Percentiles rank a stretch among this genome's conserved stretches.
phyloP scores from a whole-genome alignment of 371 early-diverging fungal species.

The Mucor racemosus region DNA sequence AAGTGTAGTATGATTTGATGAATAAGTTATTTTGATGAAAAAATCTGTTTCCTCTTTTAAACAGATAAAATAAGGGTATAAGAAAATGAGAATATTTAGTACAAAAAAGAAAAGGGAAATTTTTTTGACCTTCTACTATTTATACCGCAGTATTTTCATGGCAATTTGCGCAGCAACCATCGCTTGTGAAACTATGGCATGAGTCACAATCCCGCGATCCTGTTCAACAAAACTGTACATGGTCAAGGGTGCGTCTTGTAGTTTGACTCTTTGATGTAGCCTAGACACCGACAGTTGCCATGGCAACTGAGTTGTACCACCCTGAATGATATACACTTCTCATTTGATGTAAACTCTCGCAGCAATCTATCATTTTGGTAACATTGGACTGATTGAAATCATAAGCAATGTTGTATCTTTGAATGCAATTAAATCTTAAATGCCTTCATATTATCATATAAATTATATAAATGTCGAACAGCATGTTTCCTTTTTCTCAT shows the following conservation, averaged over 20 bases:
- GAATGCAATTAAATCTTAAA: neutral
- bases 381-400: neutral
- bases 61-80: conserved; percentile 13
- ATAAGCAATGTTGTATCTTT: neutral
- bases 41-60: neutral
- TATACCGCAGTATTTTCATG: conserved; percentile 22
- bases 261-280: neutral
- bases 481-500: neutral
- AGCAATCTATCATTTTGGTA: neutral
- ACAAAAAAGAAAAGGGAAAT: conserved; percentile 12
- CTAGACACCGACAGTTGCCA: neutral
- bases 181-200: conserved; percentile 11
- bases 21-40: neutral
- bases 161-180: conserved; percentile 14
- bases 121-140: neutral
- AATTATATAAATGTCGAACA: too few relatives aligned
- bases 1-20: neutral
- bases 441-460: neutral
- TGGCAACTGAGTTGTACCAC: neutral
- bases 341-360: conserved; percentile 9
- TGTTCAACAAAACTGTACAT: neutral
- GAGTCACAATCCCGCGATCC: conserved; percentile 18
- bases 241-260: conserved; percentile 4
- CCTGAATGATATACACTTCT: neutral
- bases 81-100: conserved; percentile 2